Evolutionary conservation across 2,329 filamentous ascomycete genomes (phyloP), one percentile per base, ranked within the genome.

Genomic region (Exserohilum turcica): DNA sequence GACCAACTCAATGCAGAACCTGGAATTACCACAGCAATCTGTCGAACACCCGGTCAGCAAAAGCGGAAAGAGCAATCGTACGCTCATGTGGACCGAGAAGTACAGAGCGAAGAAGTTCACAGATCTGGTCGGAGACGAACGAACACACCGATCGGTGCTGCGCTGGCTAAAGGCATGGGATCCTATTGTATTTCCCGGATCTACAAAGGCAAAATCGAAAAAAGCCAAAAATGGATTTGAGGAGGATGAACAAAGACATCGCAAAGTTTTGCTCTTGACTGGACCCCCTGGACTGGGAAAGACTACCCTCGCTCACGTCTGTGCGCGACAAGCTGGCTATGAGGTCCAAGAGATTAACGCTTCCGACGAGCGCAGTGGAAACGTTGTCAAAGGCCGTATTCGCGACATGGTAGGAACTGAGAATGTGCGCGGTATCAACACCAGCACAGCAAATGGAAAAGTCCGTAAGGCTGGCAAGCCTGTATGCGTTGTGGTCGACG

Each of bases 301-400:
- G 78, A 99, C 94, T 0, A 99, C 94, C 0, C 75, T 99, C 42
- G 94, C 94, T 1, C 94, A 99, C 74, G 94, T 99, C 0, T 97
- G 94, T 71, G 95, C 95, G 0, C 87, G 83, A 63, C 94, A 99
- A 75, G 94, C 94, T 5, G 94, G 94, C 0, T 99, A 99, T 66
- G 94, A 97, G 67, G 90, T 96, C 1, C 84, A 97, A 70, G 94
- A 99, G 72, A 96, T 99, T 76, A 99, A 99, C 66, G 94, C 95
- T 7, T 97, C 93, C 65, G 94, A 99, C 69, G 95, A 99, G 70
- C 84, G 94, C 65, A 96, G 91, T 68, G 83, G 84, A 27, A 87
- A 93, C 67, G 91, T 99, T 1, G 94, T 99, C 31, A 94, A 90
- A 70, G 91, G 91, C 6, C 84, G 92, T 13, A 97, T 99, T 61